A percentile compares a stretch with the other conserved stretches of the same genome.
phyloP scores from a whole-genome alignment of 441 rosid species.

The Adansonia rubrostipa region DNA sequence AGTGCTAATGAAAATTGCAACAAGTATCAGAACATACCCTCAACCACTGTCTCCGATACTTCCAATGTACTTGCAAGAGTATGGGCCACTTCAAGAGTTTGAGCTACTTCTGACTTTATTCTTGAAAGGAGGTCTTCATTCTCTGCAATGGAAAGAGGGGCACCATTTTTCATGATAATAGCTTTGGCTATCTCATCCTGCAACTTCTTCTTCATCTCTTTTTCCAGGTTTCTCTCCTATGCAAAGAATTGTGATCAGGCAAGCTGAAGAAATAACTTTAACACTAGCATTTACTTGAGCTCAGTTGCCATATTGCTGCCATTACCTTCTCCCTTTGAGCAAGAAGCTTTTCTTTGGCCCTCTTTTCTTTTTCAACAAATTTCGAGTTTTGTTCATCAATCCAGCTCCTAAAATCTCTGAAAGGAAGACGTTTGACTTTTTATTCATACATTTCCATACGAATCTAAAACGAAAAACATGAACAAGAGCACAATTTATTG shows the following conservation, averaged over 20 bases:
- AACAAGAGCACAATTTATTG: not conserved
- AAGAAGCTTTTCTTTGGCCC: conserved; percentile 29
- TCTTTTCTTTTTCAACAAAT: conserved; percentile 32
- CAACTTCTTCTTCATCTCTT: conserved; percentile 46
- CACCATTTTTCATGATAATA: conserved; percentile 40
- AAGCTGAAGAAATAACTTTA: not conserved
- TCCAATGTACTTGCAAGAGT: conserved; percentile 33
- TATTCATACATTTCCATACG: not conserved
- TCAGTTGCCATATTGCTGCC: not conserved
- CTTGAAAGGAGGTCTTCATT: conserved; percentile 37
- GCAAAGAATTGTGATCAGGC: conserved; percentile 20
- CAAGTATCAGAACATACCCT: conserved; percentile 24
- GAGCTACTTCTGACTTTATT: conserved; percentile 42
- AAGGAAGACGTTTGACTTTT: conserved; percentile 9
- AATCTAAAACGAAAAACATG: not conserved
- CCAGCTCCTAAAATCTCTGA: conserved; percentile 39
- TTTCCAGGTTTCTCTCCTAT: conserved; percentile 49
- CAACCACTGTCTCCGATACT: conserved; percentile 1
- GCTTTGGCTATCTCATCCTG: conserved; percentile 50
- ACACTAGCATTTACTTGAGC: not conserved
- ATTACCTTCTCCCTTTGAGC: conserved; percentile 43
- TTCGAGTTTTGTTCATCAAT: conserved; percentile 37
- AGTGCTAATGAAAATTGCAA: conserved; percentile 6
- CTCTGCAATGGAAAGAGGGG: conserved; percentile 42
- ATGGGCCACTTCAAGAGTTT: conserved; percentile 39